Evolutionary conservation across 1,139 yeast genomes (phyloP).

Genomic region (Candida sanyaensis): DNA sequence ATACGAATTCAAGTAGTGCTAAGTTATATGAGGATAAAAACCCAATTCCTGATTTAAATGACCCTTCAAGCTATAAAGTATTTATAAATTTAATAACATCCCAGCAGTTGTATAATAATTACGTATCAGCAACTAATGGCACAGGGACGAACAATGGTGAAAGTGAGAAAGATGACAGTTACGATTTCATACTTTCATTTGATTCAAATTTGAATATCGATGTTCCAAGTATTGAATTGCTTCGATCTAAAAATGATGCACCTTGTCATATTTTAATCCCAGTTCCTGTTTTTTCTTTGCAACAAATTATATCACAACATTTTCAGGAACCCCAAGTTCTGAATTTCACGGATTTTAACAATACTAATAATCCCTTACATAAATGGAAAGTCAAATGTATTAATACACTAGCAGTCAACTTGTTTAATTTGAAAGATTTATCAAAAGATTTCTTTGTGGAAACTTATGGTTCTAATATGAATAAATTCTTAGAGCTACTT

Average conservation of each 20-base stretch:
- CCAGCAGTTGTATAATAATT: conserved; percentile 42
- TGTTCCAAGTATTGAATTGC: conserved; percentile 41
- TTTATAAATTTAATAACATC: conserved; percentile 32
- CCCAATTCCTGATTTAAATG: conserved; percentile 7
- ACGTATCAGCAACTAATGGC: conserved; percentile 25
- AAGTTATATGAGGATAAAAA: conserved; percentile 50
- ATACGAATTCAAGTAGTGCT: conserved; percentile 62
- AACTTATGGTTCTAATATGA: conserved; percentile 32
- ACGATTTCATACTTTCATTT: conserved; percentile 58
- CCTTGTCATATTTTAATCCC: conserved; percentile 42
- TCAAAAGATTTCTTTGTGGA: conserved; percentile 23
- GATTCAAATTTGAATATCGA: conserved; percentile 52
- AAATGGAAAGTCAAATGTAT: conserved; percentile 38
- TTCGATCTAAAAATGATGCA: conserved; percentile 21
- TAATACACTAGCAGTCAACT: conserved; percentile 32
- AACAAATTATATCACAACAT: conserved; percentile 29
- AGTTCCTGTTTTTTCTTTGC: conserved; percentile 37
- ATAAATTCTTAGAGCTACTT: conserved; percentile 20
- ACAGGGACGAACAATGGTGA: not conserved
- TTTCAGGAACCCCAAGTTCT: conserved; percentile 24
- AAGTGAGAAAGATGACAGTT: conserved; percentile 15
- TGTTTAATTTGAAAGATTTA: conserved; percentile 23
- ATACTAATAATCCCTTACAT: conserved; percentile 19
- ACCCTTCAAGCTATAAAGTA: not conserved
- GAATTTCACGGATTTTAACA: conserved; percentile 16